Evolutionary conservation across 371 early-diverging fungal genomes (phyloP), one percentile per base, ranked within the genome.

Genomic region (Dinochytrium kinnereticum): DNA sequence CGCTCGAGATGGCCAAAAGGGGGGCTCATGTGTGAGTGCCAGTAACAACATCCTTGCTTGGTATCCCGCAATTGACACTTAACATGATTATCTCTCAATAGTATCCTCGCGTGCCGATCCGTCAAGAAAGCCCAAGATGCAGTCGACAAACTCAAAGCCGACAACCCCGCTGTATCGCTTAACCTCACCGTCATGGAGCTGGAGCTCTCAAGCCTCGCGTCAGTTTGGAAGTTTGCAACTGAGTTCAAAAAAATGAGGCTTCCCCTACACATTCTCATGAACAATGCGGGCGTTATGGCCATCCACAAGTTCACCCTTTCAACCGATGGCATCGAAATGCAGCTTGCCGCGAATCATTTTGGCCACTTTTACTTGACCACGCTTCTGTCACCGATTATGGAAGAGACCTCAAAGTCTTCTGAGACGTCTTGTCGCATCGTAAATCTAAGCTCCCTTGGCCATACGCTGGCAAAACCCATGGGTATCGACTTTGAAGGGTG

Each of bases 261-360:
- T 19, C 80, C 87, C 7, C 78, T 82, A n/a, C 79, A 87, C 68
- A 80, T 89, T n/a, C 79, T 90, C 1, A 77, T 90, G 75, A 88
- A 89, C 81, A 90, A 90, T 70, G 90, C 89, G 5, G 90, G 90
- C 1, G 80, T 93, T 28, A 92, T 93, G 93, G 80, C 79, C 26
- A 61, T 64, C 49, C 78, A 82, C 17, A 91, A 93, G 0, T 87
- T 84, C 30, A 79, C 76, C 0, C 77, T 87, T 26, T 87, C 93
- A 10, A 81, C 80, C 50, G 93, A 95, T 74, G 92, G 92, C 1
- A 80, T 92, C 59, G 95, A 95, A 81, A 76, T 84, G 64, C 96
- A 95, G 83, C 89, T 91, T 13, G n/a, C 33, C 39, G 49, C 61
- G 51, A 93, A 93, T 78, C 92, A 93, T 66, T 79, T 94, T 30